Evolutionary conservation across 768 basidiomycete species (phyloP), one percentile per base, ranked within the genome.

Genomic region (Cystoderma amianthinum): DNA sequence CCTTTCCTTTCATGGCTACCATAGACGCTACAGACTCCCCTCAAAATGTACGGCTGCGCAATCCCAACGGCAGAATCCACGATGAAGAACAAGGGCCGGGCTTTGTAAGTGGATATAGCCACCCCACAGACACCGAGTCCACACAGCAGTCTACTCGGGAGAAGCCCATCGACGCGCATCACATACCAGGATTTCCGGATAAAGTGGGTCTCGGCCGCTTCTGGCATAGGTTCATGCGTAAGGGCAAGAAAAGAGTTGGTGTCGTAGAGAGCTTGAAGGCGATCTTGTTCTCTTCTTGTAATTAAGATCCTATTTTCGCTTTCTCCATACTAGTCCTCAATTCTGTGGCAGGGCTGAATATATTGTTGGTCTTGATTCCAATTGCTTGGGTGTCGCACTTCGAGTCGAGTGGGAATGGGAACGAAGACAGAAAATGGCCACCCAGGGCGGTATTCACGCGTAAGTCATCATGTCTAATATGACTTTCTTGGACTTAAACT

Each of bases 371-470:
- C 1, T 64, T 78, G 46, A 66, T 82, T 4, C 82, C 82, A 0
- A 42, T 82, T 17, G 73, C 81, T 13, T 85, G 80, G 80, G 67
- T 63, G 7, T 67, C 72, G 0, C 74, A 82, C 51, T 82, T 78
- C 41, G 32, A 56, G 52, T 30, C 28, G 28, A 36, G 17, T 17
- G 9, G 17, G 9, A 36, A 19, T 7, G 9, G 16, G 9, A 7
- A 7, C n/a, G 34, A 36, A 36, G 34, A 36, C 7, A 6, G 9
- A 15, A 35, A 45, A 13, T 74, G 68, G 69, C 45, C 51, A 16
- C 49, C 58, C 44, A 49, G 46, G n/a, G 38, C 56, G 7, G 68
- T 68, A 6, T 81, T 79, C 48, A 52, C 65, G 21, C 55, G 74
- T 79, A 51, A 44, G 74, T 58, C 22, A 35, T 40, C 12, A 32